Evolutionary conservation across 2,329 filamentous ascomycete genomes (phyloP).

Genomic region (Raffaelea arxii): DNA sequence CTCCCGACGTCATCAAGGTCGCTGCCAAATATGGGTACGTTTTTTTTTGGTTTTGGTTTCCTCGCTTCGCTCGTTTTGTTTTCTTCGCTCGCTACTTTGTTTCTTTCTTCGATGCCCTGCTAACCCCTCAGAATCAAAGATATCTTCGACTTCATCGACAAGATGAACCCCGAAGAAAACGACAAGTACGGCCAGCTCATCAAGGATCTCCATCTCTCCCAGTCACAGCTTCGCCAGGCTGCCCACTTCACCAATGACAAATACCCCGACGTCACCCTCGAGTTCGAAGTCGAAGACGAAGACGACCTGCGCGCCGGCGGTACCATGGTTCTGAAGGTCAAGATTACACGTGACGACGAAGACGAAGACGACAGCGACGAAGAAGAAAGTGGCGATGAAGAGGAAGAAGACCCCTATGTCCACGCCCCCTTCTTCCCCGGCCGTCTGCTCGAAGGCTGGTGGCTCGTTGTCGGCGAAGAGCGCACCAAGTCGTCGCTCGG

Average conservation of each 20-base stretch:
- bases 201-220: conserved; percentile 66
- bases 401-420: conserved; percentile 68
- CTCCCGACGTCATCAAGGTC: conserved; percentile 69
- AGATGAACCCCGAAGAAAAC: conserved; percentile 95
- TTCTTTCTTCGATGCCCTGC: conserved; percentile 9
- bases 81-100: neutral
- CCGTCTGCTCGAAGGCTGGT: conserved; percentile 97
- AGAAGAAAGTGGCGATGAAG: conserved; percentile 26
- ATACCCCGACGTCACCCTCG: conserved; percentile 89
- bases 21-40: conserved; percentile 69
- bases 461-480: conserved; percentile 92
- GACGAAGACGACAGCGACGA: conserved; percentile 54
- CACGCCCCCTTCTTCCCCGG: conserved; percentile 91
- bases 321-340: conserved; percentile 73
- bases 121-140: conserved; percentile 64
- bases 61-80: neutral
- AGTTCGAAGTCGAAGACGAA: conserved; percentile 75
- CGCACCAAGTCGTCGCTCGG: conserved; percentile 77
- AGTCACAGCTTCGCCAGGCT: conserved; percentile 77
- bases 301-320: conserved; percentile 72
- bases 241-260: conserved; percentile 92
- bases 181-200: conserved; percentile 69
- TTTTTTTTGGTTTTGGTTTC: neutral
- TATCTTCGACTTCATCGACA: conserved; percentile 96
- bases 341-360: conserved; percentile 75